phyloP scores from a whole-genome alignment of 2,329 filamentous ascomycete genomes.

The Bipolaris sorokiniana region DNA sequence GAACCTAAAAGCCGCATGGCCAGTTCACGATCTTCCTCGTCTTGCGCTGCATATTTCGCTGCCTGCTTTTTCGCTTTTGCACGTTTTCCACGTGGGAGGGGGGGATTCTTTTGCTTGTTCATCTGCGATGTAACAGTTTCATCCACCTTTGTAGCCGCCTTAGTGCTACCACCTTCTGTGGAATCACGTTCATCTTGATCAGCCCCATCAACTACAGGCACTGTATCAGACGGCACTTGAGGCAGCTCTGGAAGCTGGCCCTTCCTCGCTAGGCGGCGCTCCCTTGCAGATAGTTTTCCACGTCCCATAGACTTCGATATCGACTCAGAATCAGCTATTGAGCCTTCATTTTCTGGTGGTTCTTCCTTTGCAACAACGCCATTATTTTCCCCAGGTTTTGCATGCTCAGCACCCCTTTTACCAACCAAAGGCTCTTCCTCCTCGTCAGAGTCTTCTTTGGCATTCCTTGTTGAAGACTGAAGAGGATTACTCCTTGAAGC shows the following conservation, averaged over 20 bases:
- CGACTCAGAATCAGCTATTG: conserved; percentile 38
- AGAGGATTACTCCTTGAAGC: conserved; percentile 48
- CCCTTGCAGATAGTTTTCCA: conserved; percentile 48
- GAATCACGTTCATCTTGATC: conserved; percentile 45
- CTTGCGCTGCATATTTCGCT: conserved; percentile 89
- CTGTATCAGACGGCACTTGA: conserved; percentile 20
- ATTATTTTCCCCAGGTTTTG: conserved; percentile 22
- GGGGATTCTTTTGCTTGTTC: conserved; percentile 37
- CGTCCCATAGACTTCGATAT: conserved; percentile 30
- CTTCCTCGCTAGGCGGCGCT: conserved; percentile 49
- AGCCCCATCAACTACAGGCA: conserved; percentile 14
- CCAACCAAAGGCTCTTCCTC: conserved; percentile 31
- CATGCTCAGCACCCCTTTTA: conserved; percentile 7
- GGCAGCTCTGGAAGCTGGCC: conserved; percentile 33
- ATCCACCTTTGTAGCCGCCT: conserved; percentile 25
- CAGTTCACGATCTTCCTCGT: conserved; percentile 86
- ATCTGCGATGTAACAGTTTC: conserved; percentile 38
- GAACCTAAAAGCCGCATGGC: conserved; percentile 89
- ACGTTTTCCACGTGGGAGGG: conserved; percentile 71
- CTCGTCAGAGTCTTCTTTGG: conserved; percentile 26
- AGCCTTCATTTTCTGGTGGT: conserved; percentile 35
- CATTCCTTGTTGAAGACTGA: conserved; percentile 36
- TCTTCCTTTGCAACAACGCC: conserved; percentile 13
- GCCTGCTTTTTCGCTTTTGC: conserved; percentile 87
- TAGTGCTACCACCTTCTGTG: conserved; percentile 21